Evolutionary conservation across 495 filamentous ascomycete species (phyloP), one percentile per base, ranked within the genome.

Genomic region (Penicillium verhagenii): DNA sequence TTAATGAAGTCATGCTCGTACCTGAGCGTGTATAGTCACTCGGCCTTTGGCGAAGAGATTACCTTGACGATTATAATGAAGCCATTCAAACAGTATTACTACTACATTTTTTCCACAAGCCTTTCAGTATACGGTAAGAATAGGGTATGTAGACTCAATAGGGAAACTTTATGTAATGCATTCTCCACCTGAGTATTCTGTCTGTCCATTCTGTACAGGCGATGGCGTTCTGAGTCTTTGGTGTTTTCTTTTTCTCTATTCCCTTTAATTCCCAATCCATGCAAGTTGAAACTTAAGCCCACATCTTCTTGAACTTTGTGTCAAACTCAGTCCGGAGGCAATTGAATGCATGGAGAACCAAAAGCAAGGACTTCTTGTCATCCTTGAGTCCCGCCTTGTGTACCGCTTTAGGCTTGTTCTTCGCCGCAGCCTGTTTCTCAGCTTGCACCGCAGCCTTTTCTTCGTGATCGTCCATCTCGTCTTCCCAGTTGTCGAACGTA

Each of bases 1-100:
- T 33, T 63, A 63, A 63, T 60, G 60, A 63, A 60, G 56, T 53
- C 52, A 63, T 56, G 52, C 53, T 53, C 60, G n/a, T 49, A 54
- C 56, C 19, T 23, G 16, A 39, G 50, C 50, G 7, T 14, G 33
- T 16, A 35, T 14, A 35, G 33, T 35, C 33, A 35, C 14, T 35
- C 13, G 16, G 14, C 33, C 33, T 35, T 35, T 16, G 33, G 33
- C 16, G 13, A 35, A 31, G n/a, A 35, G 14, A 3, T 6, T 35
- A 14, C 33, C 13, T 35, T 16, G 4, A 35, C 6, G 33, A 35
- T n/a, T 5, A 35, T 35, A 35, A 35, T 35, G 33, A 35, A 35
- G 33, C 33, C 33, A 35, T 35, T 35, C 16, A n/a, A 4, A 35
- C 0, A 13, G 4, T n/a, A 16, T 3, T n/a, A n/a, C n/a, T n/a